These are phyloP conservation scores for Chrysochromulina parva DNA, from an alignment of 78 protist genomes.

Conservation along the genomic window DNA sequence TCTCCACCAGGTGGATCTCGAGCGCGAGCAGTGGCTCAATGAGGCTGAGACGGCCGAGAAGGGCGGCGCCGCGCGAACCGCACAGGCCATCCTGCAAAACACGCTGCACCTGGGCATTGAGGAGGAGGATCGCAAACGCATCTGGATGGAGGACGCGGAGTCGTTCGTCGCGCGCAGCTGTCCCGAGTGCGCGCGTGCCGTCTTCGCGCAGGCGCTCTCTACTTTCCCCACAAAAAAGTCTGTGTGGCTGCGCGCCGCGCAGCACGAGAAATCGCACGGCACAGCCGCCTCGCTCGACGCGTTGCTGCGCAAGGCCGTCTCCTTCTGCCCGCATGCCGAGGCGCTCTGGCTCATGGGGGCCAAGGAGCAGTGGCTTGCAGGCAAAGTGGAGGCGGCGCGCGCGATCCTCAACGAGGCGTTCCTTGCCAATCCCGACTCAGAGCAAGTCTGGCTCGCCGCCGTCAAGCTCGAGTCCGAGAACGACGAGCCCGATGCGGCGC, in stretches of 20 bases:
- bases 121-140: constrained; percentile 77
- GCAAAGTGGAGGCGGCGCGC: constrained; percentile 64
- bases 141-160: constrained; percentile 93
- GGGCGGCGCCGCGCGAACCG: not conserved
- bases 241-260: constrained; percentile 84
- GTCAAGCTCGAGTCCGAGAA: constrained; percentile 89
- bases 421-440: constrained; percentile 74
- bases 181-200: constrained; percentile 74
- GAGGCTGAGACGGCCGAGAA: constrained; percentile 81
- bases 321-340: constrained; percentile 86
- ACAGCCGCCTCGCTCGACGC: constrained; percentile 53
- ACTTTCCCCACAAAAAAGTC: constrained; percentile 75
- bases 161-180: constrained; percentile 12
- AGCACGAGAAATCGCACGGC: constrained; percentile 74
- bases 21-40: constrained; percentile 79
- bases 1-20: constrained; percentile 52
- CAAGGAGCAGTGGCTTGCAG: constrained; percentile 68
- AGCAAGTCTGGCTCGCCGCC: constrained; percentile 93
- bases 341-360: constrained; percentile 94
- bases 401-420: constrained; percentile 80
- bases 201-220: constrained; percentile 74
- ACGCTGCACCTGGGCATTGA: constrained; percentile 83
- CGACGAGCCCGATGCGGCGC: constrained; percentile 50
- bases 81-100: constrained; percentile 64
- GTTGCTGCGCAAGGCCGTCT: constrained; percentile 76